Evolutionary conservation across 148 eudicot genomes (phyloP).

Genomic region (Rhododendron griersonianum): DNA sequence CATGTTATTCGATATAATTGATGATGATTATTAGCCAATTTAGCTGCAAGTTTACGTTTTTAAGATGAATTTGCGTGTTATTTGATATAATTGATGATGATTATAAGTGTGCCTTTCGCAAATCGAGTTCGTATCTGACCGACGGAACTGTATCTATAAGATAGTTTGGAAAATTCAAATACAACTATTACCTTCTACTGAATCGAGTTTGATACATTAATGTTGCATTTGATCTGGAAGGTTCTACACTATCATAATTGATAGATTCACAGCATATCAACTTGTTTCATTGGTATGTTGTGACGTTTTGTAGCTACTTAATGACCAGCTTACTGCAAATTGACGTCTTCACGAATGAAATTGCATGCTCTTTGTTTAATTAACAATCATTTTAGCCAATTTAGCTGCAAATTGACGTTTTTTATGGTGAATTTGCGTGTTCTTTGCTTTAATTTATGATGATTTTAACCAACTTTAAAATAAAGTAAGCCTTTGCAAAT

Average conservation of each 20-base stretch:
- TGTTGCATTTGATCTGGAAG: neutral
- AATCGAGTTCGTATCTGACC: neutral
- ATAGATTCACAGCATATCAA: neutral
- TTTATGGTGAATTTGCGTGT: neutral
- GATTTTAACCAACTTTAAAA: neutral
- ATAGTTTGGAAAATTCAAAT: neutral
- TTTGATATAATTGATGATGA: neutral
- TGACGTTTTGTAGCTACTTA: neutral
- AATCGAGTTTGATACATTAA: neutral
- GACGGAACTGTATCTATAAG: slow-evolving; percentile 38
- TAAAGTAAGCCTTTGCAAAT: neutral
- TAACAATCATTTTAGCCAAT: neutral
- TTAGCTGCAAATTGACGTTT: neutral
- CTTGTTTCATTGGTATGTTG: neutral
- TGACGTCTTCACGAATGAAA: neutral
- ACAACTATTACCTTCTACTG: neutral
- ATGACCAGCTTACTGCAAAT: neutral
- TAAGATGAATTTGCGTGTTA: neutral
- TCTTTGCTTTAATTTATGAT: neutral
- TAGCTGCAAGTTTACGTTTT: neutral
- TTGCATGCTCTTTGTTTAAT: neutral
- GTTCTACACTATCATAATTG: neutral
- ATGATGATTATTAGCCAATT: neutral
- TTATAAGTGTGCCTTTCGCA: neutral
- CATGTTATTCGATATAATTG: neutral